A percentile compares a stretch with the other conserved stretches of the same genome.
Evolutionary conservation across 345 rosid genomes (phyloP).

Genomic region (Syzygium grande): DNA sequence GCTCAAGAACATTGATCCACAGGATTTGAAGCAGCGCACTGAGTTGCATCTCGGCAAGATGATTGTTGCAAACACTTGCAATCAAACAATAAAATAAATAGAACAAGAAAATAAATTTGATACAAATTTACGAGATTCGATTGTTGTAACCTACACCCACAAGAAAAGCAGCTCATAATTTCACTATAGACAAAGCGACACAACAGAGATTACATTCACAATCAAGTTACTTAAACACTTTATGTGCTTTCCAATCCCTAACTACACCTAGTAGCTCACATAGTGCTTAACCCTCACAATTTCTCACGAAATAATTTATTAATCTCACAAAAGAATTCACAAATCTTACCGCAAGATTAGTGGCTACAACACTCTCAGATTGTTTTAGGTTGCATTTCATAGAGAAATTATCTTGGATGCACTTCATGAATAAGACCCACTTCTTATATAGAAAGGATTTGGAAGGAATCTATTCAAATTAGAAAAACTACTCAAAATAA

Average conservation of each 20-base stretch:
- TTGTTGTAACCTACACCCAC: neutral
- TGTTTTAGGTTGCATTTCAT: neutral
- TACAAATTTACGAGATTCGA: neutral
- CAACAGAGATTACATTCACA: neutral
- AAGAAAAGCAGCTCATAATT: neutral
- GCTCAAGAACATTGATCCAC: neutral
- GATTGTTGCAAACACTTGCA: neutral
- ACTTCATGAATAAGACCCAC: too few relatives aligned
- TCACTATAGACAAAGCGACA: too few relatives aligned
- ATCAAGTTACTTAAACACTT: fast-evolving
- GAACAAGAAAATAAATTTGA: neutral
- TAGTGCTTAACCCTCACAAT: neutral
- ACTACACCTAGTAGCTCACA: neutral
- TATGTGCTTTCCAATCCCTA: neutral
- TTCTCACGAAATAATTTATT: too few relatives aligned
- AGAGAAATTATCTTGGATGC: too few relatives aligned
- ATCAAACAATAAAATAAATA: too few relatives aligned
- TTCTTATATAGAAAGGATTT: too few relatives aligned
- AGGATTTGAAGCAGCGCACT: neutral
- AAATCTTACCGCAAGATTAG: too few relatives aligned
- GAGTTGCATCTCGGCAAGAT: neutral
- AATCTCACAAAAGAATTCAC: too few relatives aligned
- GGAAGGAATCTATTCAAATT: too few relatives aligned
- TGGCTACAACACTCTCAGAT: neutral
- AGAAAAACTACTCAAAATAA: too few relatives aligned